Base-by-base conservation (phyloP, 139 green algal genomes). In the Desmodesmus armatus region DNA sequence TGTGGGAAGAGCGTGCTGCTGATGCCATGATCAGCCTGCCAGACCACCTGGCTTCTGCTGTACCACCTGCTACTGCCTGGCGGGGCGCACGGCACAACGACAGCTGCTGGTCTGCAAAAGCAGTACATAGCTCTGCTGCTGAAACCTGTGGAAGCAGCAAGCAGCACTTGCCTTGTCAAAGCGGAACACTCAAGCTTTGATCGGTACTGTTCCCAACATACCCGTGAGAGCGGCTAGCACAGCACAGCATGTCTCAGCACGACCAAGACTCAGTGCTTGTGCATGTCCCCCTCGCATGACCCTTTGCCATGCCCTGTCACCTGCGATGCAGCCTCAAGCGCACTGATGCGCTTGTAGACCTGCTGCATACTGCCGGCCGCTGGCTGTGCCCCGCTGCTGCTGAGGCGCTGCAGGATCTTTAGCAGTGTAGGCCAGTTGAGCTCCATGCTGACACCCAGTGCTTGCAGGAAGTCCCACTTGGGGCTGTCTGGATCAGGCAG, bases 401-500 rank as follows among this genome's bases (percentile, higher is more conserved):
- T 51, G 11, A 75, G 31, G 31, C 44, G 66, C 15, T n/a, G 35
- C 31, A 75, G 13, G 2, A 25, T 33, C 66, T 75, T 75, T 2
- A 9, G 17, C 9, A 75, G 13, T 9, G 23, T 33, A 11, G 31
- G 37, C 66, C 66, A 75, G 19, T 75, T 21, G 21, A 75, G 66
- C 35, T 43, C 4, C 4, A 27, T 25, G 66, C 66, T 75, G 23
- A 75, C 66, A 19, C 66, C 66, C 4, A 47, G 37, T 31, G 15
- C 17, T 75, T 75, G 35, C 37, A 75, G 37, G 66, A 75, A 75
- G 21, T 29, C 4, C 66, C 66, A 75, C 13, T 47, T 75, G 66
- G 5, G 17, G 31, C 37, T 47, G 37, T 4, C 17, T 27, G 66
- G 66, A 19, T 75, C 17, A 3, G 66, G 29, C 11, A 75, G 31